Evolutionary conservation across 2,329 filamentous ascomycete species (phyloP), one percentile per base, ranked within the genome.

Genomic region (Aspergillus sp.): DNA sequence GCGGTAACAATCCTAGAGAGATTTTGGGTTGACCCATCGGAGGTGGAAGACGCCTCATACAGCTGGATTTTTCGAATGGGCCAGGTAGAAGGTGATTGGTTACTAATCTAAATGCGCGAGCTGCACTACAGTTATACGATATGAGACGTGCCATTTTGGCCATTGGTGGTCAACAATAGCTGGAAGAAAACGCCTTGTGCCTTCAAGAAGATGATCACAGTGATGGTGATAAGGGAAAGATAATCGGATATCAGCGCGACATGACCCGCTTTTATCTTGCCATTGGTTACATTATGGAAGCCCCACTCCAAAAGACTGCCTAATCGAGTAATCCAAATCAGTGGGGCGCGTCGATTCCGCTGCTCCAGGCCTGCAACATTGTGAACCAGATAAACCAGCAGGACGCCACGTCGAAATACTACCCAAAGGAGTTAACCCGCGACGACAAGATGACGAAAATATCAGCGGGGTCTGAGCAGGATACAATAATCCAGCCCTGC

Each of bases 1-100:
- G 67, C 65, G n/a, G 62, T 58, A 2, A 64, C 58, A 2, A 65
- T 69, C 9, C 28, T 68, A 4, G 58, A 63, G 6, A 50, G 45
- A 4, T 45, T 64, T 49, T 69, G 67, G 67, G 28, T 30, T 12
- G 47, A 54, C 15, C 51, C 23, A 19, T 51, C 60, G 19, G 23
- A 43, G 9, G 12, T 30, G 1, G 12, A 28, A 9, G 25, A 3
- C 4, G 45, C n/a, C 12, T 39, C 55, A 8, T 30, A 30, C 2
- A 28, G 55, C 13, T 64, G 52, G 52, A 59, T 60, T n/a, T 63
- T 63, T 19, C 47, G 56, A 2, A 61, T 59, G 12, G 61, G 61
- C 47, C 51, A 54, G 1, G 25, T 56, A 30, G 56, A 59, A 21
- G 57, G 62, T 5, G 63, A 62, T 48, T 64, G 63, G 63, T 55